Evolutionary conservation across 2,329 filamentous ascomycete genomes (phyloP).

Genomic region (Pestalotiopsis sp.): DNA sequence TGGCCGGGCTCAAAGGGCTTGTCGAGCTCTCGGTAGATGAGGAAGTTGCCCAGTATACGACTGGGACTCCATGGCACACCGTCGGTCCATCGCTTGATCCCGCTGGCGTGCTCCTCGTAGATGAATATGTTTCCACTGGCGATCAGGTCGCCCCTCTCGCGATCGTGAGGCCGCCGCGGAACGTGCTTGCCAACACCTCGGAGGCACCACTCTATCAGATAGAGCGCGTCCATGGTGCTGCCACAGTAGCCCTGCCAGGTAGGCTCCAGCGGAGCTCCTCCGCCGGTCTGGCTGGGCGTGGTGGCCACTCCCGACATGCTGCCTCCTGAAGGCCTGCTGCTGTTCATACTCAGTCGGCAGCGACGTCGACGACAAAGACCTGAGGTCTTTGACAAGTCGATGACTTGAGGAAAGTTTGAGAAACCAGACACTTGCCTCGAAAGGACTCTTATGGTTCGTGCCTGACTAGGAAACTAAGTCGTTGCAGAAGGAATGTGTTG

Average conservation of each 20-base stretch:
- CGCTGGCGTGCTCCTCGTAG: slow-evolving; percentile 87
- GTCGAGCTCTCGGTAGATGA: slow-evolving; percentile 82
- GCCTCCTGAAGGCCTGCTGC: slow-evolving; percentile 5
- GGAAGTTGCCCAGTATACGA: slow-evolving; percentile 80
- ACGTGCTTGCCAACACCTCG: slow-evolving; percentile 73
- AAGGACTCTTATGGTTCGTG: slow-evolving; percentile 2
- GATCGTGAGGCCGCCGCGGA: slow-evolving; percentile 81
- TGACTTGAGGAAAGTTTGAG: slow-evolving; percentile 3
- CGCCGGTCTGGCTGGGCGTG: slow-evolving; percentile 14
- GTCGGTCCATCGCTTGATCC: slow-evolving; percentile 94
- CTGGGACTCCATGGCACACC: slow-evolving; percentile 90
- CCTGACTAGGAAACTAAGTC: slow-evolving; percentile 8
- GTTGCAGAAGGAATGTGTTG: not conserved
- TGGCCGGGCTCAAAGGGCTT: slow-evolving; percentile 78
- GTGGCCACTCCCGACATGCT: not conserved
- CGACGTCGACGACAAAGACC: slow-evolving; percentile 17
- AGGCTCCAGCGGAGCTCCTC: slow-evolving; percentile 50
- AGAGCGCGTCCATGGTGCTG: slow-evolving; percentile 74
- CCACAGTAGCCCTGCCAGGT: slow-evolving; percentile 69
- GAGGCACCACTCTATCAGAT: slow-evolving; percentile 80
- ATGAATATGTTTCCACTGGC: slow-evolving; percentile 86
- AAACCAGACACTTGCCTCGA: not conserved
- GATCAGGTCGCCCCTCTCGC: slow-evolving; percentile 77
- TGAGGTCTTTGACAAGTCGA: slow-evolving; percentile 13
- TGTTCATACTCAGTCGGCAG: slow-evolving; percentile 14